phyloP scores from a whole-genome alignment of 2,329 filamentous ascomycete species.

The Sarocladium oryzae region DNA sequence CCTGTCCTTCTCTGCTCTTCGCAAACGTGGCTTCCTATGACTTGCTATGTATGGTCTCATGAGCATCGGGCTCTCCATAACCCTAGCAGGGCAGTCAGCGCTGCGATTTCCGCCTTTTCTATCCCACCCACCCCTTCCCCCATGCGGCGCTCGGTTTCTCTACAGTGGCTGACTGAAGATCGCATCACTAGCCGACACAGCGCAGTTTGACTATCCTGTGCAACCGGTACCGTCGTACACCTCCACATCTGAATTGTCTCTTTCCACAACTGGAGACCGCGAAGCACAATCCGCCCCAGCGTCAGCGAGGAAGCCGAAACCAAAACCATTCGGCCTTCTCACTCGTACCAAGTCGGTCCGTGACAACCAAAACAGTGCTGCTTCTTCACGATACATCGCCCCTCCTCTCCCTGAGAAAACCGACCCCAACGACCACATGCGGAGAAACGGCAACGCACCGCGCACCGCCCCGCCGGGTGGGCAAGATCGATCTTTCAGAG shows the following conservation, averaged over 20 bases:
- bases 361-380: conserved; percentile 40
- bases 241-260: conserved; percentile 46
- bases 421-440: conserved; percentile 8
- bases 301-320: conserved; percentile 42
- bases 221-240: conserved; percentile 28
- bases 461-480: conserved; percentile 57
- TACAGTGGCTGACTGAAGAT: conserved; percentile 6
- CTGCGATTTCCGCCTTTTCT: no score
- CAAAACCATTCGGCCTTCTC: conserved; percentile 48
- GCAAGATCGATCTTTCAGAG: conserved; percentile 60
- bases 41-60: no score
- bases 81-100: no score
- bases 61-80: no score
- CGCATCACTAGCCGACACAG: neutral
- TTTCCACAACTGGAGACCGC: conserved; percentile 42
- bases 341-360: conserved; percentile 45
- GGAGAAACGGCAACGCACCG: conserved; percentile 23
- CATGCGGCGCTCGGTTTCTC: no score
- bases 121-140: no score
- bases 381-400: conserved; percentile 27
- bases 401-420: conserved; percentile 17
- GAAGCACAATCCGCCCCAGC: conserved; percentile 30
- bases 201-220: conserved; percentile 4
- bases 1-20: no score
- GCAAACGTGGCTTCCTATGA: no score